Percentiles rank a stretch among this genome's conserved stretches.
Evolutionary conservation across 1,284 basidiomycete species (phyloP).

Genomic region (Boletellus deceptivus): DNA sequence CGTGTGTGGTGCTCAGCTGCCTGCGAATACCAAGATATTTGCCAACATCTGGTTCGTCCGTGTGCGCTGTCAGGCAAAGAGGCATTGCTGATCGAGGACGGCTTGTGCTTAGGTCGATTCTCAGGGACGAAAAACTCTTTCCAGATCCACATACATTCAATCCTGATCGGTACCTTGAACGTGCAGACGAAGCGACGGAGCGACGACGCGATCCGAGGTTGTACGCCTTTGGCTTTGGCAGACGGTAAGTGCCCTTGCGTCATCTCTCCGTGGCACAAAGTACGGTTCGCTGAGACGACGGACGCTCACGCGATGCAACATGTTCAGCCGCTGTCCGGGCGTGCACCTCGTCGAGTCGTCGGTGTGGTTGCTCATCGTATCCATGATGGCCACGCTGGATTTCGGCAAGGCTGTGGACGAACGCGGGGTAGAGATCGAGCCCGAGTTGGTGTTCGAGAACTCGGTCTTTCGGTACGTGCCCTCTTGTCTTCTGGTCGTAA

Average conservation of each 20-base stretch:
- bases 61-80: neutral
- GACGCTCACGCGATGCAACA: neutral
- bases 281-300: no score
- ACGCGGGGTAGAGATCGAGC: conserved; percentile 44
- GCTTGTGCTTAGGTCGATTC: conserved; percentile 40
- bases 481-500: conserved; percentile 17
- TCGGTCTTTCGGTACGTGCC: conserved; percentile 42
- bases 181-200: conserved; percentile 30
- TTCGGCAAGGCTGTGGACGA: conserved; percentile 50
- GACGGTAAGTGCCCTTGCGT: conserved; percentile 39
- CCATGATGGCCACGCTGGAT: conserved; percentile 51
- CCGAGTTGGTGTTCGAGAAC: conserved; percentile 46
- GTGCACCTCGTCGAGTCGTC: conserved; percentile 52
- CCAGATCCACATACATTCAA: conserved; percentile 45
- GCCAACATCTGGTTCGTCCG: conserved; percentile 47
- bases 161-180: conserved; percentile 48
- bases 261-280: no score
- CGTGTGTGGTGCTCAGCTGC: conserved; percentile 1
- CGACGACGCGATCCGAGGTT: conserved; percentile 43
- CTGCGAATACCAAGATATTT: conserved; percentile 25
- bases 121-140: conserved; percentile 47
- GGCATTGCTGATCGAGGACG: neutral
- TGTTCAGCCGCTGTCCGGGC: conserved; percentile 46
- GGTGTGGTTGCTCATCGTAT: conserved; percentile 49
- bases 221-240: conserved; percentile 56